Evolutionary conservation across 495 filamentous ascomycete species (phyloP), one percentile per base, ranked within the genome.

Genomic region (Penicillium paxilli): DNA sequence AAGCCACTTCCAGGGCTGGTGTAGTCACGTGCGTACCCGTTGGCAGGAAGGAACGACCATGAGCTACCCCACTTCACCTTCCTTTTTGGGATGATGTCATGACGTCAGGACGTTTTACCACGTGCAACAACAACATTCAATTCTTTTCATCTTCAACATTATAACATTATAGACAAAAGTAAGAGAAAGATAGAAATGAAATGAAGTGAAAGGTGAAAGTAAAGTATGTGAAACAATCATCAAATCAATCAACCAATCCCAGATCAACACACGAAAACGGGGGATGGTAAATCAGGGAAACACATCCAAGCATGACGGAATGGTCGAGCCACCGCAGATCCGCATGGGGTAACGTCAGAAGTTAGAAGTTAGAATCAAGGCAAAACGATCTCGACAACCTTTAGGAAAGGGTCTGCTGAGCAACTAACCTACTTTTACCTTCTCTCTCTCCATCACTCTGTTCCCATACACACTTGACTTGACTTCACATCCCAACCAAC

Each of bases 251-350:
- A 41, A 52, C 54, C 35, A 24, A 19, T 55, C 51, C 42, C 22
- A n/a, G n/a, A n/a, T n/a, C n/a, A n/a, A n/a, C n/a, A n/a, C n/a
- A n/a, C n/a, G n/a, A n/a, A n/a, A n/a, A n/a, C n/a, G n/a, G n/a
- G n/a, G n/a, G n/a, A n/a, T n/a, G n/a, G n/a, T n/a, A 58, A 61
- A 60, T 49, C 58, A 63, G 44, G 51, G 57, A 62, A 62, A 33
- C n/a, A 44, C 51, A n/a, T 30, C 49, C 42, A 20, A 23, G 51
- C 25, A 62, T 62, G 59, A 62, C 59, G 63, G 47, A 44, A 58
- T 59, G 17, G 17, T 50, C 49, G 30, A 44, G 56, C 57, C 35
- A 45, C 45, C 23, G 45, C 46, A 30, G 51, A 23, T 23, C 21
- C 45, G 25, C 28, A 8, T n/a, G 19, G 19, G 21, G 21, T 20